Evolutionary conservation across 2,329 filamentous ascomycete species (phyloP).

Genomic region (Daldinia sp.): DNA sequence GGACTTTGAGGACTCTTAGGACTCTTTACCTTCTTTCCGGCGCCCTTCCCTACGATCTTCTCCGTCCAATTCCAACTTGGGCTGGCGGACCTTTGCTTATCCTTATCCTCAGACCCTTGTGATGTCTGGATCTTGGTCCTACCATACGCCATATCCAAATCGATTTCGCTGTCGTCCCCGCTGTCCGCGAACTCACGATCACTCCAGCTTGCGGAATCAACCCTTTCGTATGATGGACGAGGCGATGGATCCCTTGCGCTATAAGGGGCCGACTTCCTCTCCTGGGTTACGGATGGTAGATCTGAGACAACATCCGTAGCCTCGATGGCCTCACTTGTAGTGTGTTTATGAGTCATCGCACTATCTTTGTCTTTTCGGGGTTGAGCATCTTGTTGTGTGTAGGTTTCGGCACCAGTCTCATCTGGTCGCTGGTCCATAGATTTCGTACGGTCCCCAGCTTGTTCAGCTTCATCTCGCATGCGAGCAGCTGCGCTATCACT

Average conservation of each 20-base stretch:
- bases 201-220: slow-evolving; percentile 70
- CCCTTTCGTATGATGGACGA: slow-evolving; percentile 45
- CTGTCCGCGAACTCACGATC: slow-evolving; percentile 70
- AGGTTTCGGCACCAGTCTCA: slow-evolving; percentile 72
- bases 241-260: slow-evolving; percentile 40
- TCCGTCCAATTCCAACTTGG: slow-evolving; percentile 55
- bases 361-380: slow-evolving; percentile 7
- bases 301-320: slow-evolving; percentile 58
- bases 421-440: slow-evolving; percentile 63
- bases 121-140: slow-evolving; percentile 17
- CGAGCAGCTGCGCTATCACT: slow-evolving; percentile 74
- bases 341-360: slow-evolving; percentile 34
- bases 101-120: slow-evolving; percentile 28
- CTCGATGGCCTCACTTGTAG: slow-evolving; percentile 48
- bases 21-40: slow-evolving; percentile 37
- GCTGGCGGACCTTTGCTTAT: slow-evolving; percentile 30
- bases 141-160: slow-evolving; percentile 41
- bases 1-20: slow-evolving; percentile 31
- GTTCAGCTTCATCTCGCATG: slow-evolving; percentile 72
- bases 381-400: slow-evolving; percentile 48
- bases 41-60: slow-evolving; percentile 52
- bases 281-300: slow-evolving; percentile 48
- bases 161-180: slow-evolving; percentile 55
- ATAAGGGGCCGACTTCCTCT: slow-evolving; percentile 34
- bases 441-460: slow-evolving; percentile 73